phyloP scores from a whole-genome alignment of 345 rosid genomes.

The Hypericum perforatum region DNA sequence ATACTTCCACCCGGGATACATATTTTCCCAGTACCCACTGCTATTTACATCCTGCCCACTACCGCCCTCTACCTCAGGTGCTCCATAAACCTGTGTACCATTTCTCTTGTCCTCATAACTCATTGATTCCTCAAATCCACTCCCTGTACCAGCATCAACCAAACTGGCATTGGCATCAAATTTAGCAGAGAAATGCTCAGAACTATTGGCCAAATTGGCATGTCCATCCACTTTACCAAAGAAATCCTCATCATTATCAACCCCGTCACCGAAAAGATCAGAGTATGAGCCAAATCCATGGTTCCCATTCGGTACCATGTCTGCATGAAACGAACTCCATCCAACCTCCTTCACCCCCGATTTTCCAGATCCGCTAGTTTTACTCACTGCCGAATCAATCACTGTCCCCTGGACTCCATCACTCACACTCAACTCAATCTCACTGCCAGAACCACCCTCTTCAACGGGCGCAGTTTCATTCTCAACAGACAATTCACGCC shows the following conservation, averaged over 20 bases:
- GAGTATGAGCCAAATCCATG: conserved; percentile 60
- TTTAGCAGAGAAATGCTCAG: not conserved
- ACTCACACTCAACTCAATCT: conserved; percentile 12
- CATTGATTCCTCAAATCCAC: conserved; percentile 26
- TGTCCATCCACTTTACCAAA: conserved; percentile 26
- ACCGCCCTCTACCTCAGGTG: conserved; percentile 20
- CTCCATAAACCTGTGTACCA: conserved; percentile 23
- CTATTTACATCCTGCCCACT: conserved; percentile 41
- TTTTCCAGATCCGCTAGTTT: conserved; percentile 28
- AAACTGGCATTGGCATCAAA: no score
- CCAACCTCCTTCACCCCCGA: conserved; percentile 69
- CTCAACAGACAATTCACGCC: conserved; percentile 5
- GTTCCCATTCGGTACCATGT: conserved; percentile 34
- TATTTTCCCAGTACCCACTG: conserved; percentile 62
- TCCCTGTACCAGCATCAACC: not conserved
- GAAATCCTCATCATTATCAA: conserved; percentile 27
- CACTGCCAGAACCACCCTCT: conserved; percentile 14
- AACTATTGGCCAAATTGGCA: conserved; percentile 17
- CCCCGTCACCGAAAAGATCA: conserved; percentile 65
- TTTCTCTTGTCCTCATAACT: conserved; percentile 29
- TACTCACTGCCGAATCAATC: conserved; percentile 16
- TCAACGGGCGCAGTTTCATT: not conserved
- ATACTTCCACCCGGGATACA: conserved; percentile 88
- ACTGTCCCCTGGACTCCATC: conserved; percentile 19
- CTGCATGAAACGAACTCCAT: conserved; percentile 77